Base-by-base conservation (phyloP, 2,329 filamentous ascomycete genomes). In the Dothideomycetes sp. region DNA sequence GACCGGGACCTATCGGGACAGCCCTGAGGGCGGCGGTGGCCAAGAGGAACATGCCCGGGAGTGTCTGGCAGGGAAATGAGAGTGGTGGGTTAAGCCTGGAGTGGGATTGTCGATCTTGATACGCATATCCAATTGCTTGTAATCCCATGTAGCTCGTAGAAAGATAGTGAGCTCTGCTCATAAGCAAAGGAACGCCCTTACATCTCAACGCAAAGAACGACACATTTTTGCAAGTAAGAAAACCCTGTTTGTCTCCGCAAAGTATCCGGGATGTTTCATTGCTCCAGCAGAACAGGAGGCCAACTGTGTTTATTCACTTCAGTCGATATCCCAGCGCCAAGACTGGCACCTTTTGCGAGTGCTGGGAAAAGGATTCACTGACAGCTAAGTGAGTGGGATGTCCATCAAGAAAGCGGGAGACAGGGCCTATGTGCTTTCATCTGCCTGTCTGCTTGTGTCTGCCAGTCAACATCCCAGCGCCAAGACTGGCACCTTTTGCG, bases 101-200 rank as follows among this genome's bases (percentile, higher is more conserved):
- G 16, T 45, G 40, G 37, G 43, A 45, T 29, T 38, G 41, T 37
- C 31, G 43, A 15, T 36, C 37, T 3, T 42, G 38, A 38, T 43
- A 31, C 24, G 24, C 8, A 7, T 29, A 29, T 12, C 24, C 12
- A 29, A 12, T 8, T 29, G 24, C 12, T 8, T 29, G 12, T 29
- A 29, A 7, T 8, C 8, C 24, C 24, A 29, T 29, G 7, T 29
- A 29, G 7, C 8, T 29, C 24, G n/a, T n/a, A n/a, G n/a, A n/a
- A n/a, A n/a, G n/a, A n/a, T n/a, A n/a, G n/a, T n/a, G n/a, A n/a
- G n/a, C n/a, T n/a, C n/a, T n/a, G n/a, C n/a, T n/a, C n/a, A n/a
- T n/a, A n/a, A n/a, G n/a, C n/a, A n/a, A n/a, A n/a, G n/a, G n/a
- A n/a, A n/a, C n/a, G n/a, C n/a, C n/a, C n/a, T n/a, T n/a, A n/a